Conservation (phyloP, 805 yeast species). For the Kurtzmaniella fragi region DNA sequence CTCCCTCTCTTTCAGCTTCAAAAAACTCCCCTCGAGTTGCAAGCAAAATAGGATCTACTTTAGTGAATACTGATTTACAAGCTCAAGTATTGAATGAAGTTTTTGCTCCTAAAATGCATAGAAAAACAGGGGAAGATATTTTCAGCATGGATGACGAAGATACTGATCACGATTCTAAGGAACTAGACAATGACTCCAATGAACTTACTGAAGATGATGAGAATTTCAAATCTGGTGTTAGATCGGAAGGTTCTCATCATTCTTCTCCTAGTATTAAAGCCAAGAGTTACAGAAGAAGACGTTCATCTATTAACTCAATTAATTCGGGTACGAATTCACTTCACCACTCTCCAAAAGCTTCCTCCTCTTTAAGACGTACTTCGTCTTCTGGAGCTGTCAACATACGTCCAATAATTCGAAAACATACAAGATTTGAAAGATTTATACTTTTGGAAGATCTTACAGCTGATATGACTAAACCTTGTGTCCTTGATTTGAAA, state of each 20-base stretch:
- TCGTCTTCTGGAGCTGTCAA: neutral
- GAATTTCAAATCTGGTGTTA: neutral
- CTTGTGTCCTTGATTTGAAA: constrained; percentile 90
- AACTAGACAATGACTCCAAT: neutral
- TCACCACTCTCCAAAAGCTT: neutral
- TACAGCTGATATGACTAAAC: constrained; percentile 73
- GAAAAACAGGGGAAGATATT: constrained; percentile 25
- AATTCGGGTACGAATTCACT: neutral
- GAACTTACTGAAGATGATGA: constrained; percentile 1
- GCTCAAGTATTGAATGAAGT: constrained; percentile 36
- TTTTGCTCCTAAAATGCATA: constrained; percentile 18
- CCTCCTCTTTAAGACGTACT: neutral
- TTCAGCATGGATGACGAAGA: constrained; percentile 44
- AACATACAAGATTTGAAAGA: constrained; percentile 61
- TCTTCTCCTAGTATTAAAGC: constrained; percentile 6
- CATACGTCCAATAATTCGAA: constrained; percentile 19
- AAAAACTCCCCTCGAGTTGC: constrained; percentile 6
- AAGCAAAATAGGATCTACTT: constrained; percentile 26
- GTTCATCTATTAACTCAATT: constrained; percentile 3
- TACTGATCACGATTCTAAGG: neutral
- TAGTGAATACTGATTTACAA: constrained; percentile 34
- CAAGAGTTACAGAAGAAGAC: constrained; percentile 10
- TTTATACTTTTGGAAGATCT: constrained; percentile 87
- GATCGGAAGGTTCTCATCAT: neutral
- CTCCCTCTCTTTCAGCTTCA: constrained; percentile 1